Base-by-base conservation (phyloP, 345 rosid genomes). In the Clausena lansium region DNA sequence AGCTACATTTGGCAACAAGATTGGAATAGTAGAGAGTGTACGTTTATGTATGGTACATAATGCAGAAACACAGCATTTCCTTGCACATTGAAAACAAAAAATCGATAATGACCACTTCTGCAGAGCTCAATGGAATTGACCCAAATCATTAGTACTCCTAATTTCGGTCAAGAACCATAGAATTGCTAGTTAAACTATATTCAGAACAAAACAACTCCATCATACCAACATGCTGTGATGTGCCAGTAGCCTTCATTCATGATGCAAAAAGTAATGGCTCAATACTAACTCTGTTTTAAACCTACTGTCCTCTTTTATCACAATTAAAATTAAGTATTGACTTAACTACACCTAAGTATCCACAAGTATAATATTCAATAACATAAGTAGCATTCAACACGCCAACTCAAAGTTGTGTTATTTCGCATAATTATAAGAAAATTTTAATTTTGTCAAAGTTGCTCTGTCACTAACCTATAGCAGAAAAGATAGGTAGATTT, bases 391-490 rank as follows among this genome's bases (percentile, higher is more conserved):
- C 52, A 60, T 45, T 73, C 35, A 73, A 20, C 24, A 47, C 41
- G 55, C 36, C 67, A 61, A 38, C 50, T 38, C 14, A 36, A 33
- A 24, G 8, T 59, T 60, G 19, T 66, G n/a, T 30, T 59, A 45
- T 61, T 45, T 61, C 35, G 50, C 47, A 17, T 35, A 67, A 52
- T 73, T 58, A 47, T 45, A 59, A 73, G 65, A 28, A 75, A 54
- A 41, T 14, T 36, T 36, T n/a, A 64, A 76, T 22, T 30, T 58
- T 11, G n/a, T 58, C n/a, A n/a, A 61, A 59, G 24, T 47, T 50
- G n/a, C 24, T 60, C 41, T 47, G 73, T 39, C 55, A 24, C n/a
- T 55, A 24, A 54, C 14, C 30, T 69, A 73, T 69, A 54, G 70
- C 13, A 33, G 22, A 30, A 60, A 38, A 32, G 59, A 45, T 3